These are phyloP conservation scores for Neospora caninum DNA, from an alignment of 169 alveolate species.

Conservation along the genomic window DNA sequence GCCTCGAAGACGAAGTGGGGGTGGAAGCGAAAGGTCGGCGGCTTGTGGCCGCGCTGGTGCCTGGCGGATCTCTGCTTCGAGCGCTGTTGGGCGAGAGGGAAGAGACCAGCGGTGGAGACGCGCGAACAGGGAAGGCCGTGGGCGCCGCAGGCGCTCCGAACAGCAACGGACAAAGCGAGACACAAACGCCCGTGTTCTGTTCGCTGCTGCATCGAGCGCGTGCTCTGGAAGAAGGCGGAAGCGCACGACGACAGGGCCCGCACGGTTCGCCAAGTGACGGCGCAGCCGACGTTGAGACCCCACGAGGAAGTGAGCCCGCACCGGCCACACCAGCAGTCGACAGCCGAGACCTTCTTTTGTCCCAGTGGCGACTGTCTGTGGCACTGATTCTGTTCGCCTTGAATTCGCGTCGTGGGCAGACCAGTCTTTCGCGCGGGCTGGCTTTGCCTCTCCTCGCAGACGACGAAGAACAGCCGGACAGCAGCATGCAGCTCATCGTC, in stretches of 20 bases:
- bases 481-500: slow-evolving; percentile 63
- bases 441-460: background rate
- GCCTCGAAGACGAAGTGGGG: background rate
- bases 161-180: too few relatives aligned
- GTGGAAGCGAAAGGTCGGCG: background rate
- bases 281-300: background rate
- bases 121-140: background rate
- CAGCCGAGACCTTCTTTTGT: background rate
- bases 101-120: background rate
- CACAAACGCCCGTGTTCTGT: too few relatives aligned
- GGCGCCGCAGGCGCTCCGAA: too few relatives aligned
- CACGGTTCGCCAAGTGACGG: too few relatives aligned
- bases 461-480: slow-evolving; percentile 66
- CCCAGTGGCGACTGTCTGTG: background rate
- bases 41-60: background rate
- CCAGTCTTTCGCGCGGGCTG: background rate
- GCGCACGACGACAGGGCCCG: too few relatives aligned
- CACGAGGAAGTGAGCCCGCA: too few relatives aligned
- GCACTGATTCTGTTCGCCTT: background rate
- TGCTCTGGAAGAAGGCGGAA: too few relatives aligned
- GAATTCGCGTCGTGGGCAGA: background rate
- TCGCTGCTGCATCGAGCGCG: background rate
- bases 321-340: background rate
- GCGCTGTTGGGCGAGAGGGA: background rate
- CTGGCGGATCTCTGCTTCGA: background rate